phyloP scores from a whole-genome alignment of 2,329 filamentous ascomycete species.

The Pseudogymnoascus sp. region DNA sequence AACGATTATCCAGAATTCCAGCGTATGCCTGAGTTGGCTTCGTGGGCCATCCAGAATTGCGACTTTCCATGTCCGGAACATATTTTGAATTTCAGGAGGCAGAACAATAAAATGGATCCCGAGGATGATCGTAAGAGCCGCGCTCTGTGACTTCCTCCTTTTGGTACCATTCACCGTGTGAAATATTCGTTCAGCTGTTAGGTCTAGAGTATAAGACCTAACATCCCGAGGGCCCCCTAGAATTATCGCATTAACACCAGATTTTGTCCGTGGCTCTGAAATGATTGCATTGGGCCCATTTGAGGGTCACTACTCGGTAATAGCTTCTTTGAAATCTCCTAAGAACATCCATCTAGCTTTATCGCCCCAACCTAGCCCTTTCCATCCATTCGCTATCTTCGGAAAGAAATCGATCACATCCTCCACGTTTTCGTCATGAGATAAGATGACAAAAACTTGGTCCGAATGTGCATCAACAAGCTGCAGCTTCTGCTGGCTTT shows the following conservation, averaged over 20 bases:
- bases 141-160: neutral
- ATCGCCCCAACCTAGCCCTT: constrained; percentile 38
- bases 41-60: no score
- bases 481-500: neutral
- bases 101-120: neutral
- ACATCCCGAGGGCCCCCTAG: neutral
- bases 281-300: neutral
- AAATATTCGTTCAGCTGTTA: neutral
- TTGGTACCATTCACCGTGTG: neutral
- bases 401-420: constrained; percentile 44
- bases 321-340: constrained; percentile 40
- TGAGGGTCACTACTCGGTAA: constrained; percentile 19
- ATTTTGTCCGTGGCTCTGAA: neutral
- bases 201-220: neutral
- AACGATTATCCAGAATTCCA: no score
- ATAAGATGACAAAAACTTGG: constrained; percentile 38
- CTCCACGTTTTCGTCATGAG: constrained; percentile 40
- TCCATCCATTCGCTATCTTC: constrained; percentile 39
- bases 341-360: constrained; percentile 44
- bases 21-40: no score
- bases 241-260: neutral
- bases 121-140: neutral
- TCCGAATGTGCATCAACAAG: constrained; percentile 18
- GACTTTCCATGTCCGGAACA: no score
- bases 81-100: neutral